A percentile compares a stretch with the other conserved stretches of the same genome.
Conservation (phyloP, 177 flowering plant species). For the Vitis hybrid region DNA sequence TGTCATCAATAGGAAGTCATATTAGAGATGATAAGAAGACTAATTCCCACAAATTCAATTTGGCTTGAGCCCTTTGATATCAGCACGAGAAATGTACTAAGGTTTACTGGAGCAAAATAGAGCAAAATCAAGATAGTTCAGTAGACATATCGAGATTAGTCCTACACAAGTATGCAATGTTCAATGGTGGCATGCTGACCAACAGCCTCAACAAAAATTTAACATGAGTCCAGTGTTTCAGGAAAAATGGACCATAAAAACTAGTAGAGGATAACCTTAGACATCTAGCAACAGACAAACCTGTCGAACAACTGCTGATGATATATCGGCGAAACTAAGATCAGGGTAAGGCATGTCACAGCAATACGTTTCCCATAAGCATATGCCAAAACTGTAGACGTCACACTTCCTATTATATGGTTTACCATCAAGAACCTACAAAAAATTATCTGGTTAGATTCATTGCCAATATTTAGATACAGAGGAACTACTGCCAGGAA, state of each 20-base stretch:
- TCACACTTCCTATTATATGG: conserved; percentile 86
- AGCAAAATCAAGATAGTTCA: no score
- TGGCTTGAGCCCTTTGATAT: no score
- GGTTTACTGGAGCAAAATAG: no score
- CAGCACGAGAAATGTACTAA: no score
- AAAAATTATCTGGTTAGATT: conserved; percentile 8
- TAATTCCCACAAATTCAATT: not conserved
- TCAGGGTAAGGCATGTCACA: conserved; percentile 81
- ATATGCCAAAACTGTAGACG: conserved; percentile 85
- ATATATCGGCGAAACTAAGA: conserved; percentile 74
- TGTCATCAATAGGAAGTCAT: not conserved
- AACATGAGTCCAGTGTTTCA: no score
- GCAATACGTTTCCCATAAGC: conserved; percentile 84
- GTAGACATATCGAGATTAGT: no score
- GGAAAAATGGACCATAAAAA: no score
- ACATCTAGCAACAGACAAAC: conserved; percentile 27
- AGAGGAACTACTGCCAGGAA: not conserved
- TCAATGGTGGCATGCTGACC: no score
- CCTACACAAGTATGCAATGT: no score
- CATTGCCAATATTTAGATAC: not conserved
- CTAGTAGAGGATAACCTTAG: no score
- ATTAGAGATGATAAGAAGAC: not conserved
- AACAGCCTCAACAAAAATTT: no score
- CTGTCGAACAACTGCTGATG: conserved; percentile 77
- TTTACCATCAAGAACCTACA: conserved; percentile 82